A percentile compares a stretch with the other conserved stretches of the same genome.
Evolutionary conservation across 208 protist species (phyloP).

Genomic region (Crithidia mellificae): DNA sequence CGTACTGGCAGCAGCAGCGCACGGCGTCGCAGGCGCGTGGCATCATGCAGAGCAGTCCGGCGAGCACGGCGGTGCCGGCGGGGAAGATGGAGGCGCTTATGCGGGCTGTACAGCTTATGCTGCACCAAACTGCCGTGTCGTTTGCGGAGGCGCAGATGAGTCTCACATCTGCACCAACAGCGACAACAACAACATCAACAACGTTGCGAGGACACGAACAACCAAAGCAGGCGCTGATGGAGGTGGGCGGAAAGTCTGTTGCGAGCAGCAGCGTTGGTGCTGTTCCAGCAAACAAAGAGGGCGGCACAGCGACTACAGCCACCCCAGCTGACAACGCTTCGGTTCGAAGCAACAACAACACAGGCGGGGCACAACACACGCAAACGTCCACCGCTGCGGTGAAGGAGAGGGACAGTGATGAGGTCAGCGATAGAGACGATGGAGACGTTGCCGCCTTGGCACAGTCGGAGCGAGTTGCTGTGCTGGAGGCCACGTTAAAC

Average conservation of each 20-base stretch:
- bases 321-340: too few species aligned
- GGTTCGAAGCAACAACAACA: too few species aligned
- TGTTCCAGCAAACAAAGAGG: too few species aligned
- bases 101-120: slow-evolving; percentile 37
- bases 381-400: too few species aligned
- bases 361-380: too few species aligned
- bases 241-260: too few species aligned
- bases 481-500: slow-evolving; percentile 24
- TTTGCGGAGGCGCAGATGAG: slow-evolving; percentile 33
- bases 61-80: slow-evolving; percentile 33
- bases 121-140: slow-evolving; percentile 42
- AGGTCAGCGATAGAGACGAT: slow-evolving; percentile 5
- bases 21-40: slow-evolving; percentile 15
- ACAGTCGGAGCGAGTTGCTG: slow-evolving; percentile 9
- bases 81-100: slow-evolving; percentile 53
- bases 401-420: too few species aligned
- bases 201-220: neutral
- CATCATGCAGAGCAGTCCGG: slow-evolving; percentile 22
- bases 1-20: slow-evolving; percentile 37
- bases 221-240: too few species aligned
- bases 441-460: neutral
- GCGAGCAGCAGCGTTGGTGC: too few species aligned
- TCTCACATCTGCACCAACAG: neutral
- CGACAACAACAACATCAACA: neutral
- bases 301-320: too few species aligned